Percentiles rank a stretch among this genome's conserved stretches.
Conservation (phyloP, 768 basidiomycete genomes). For the Floccularia luteovirens region DNA sequence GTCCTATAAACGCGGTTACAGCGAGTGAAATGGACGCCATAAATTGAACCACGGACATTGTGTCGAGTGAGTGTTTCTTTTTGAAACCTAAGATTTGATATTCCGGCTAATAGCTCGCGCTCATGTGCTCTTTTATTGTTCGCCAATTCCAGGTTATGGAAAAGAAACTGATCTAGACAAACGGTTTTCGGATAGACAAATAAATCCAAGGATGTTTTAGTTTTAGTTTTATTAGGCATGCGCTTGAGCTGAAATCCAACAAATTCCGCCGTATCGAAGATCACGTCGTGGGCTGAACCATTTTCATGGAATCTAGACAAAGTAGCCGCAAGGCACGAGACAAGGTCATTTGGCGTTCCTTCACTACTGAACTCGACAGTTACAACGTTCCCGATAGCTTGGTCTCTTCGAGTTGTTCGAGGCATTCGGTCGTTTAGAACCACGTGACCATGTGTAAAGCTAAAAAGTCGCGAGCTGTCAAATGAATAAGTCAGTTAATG, state of each 20-base stretch:
- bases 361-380: conserved; percentile 38
- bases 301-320: conserved; percentile 24
- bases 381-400: conserved; percentile 39
- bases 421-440: conserved; percentile 19
- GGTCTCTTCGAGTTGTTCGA: conserved; percentile 10
- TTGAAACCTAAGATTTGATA: conserved; percentile 34
- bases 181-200: conserved; percentile 60
- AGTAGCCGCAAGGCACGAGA: conserved; percentile 43
- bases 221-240: conserved; percentile 7
- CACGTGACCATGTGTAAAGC: conserved; percentile 48
- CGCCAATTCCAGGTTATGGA: conserved; percentile 41
- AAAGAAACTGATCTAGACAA: conserved; percentile 68
- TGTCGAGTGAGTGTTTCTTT: conserved; percentile 41
- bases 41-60: conserved; percentile 37
- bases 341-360: conserved; percentile 42
- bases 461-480: conserved; percentile 31
- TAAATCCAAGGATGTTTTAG: conserved; percentile 23
- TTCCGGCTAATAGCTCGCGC: conserved; percentile 35
- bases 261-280: conserved; percentile 55
- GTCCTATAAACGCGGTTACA: conserved; percentile 28
- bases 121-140: conserved; percentile 28
- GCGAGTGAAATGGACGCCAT: not conserved
- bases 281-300: conserved; percentile 42
- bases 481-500: not conserved
- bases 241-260: conserved; percentile 46